A percentile compares a stretch with the other conserved stretches of the same genome.
Conservation (phyloP, 1,284 basidiomycete species). For the Afroboletus lepidellus region DNA sequence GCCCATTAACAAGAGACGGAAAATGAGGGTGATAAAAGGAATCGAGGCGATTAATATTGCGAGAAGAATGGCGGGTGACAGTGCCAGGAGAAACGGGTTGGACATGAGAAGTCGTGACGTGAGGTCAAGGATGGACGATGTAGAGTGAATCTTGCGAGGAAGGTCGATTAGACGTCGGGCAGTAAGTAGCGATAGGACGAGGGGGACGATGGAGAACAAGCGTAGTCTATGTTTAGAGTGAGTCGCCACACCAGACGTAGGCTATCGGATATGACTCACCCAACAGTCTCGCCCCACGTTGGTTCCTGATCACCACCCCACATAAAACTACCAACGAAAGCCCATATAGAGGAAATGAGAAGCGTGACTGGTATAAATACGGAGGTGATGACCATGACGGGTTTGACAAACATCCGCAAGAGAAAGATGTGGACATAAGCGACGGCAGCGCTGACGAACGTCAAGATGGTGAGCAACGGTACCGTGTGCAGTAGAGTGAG, state of each 20-base stretch:
- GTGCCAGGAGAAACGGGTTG: slow-evolving; percentile 79
- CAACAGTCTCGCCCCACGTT: slow-evolving; percentile 80
- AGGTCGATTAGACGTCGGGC: slow-evolving; percentile 69
- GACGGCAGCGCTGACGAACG: slow-evolving; percentile 66
- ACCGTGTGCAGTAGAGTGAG: slow-evolving; percentile 79
- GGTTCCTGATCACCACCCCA: slow-evolving; percentile 68
- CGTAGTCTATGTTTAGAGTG: slow-evolving; percentile 50
- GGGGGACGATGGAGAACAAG: slow-evolving; percentile 74
- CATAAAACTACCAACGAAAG: slow-evolving; percentile 88
- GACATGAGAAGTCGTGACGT: slow-evolving; percentile 74
- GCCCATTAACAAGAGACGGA: slow-evolving; percentile 77
- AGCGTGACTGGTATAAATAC: slow-evolving; percentile 80
- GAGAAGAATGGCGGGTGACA: slow-evolving; percentile 79
- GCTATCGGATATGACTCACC: slow-evolving; percentile 46
- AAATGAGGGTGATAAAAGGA: slow-evolving; percentile 84
- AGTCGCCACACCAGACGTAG: background rate
- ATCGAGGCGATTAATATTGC: slow-evolving; percentile 71
- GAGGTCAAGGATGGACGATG: slow-evolving; percentile 77
- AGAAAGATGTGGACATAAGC: slow-evolving; percentile 79
- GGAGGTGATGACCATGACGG: slow-evolving; percentile 78
- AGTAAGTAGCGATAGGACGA: slow-evolving; percentile 68
- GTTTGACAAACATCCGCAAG: slow-evolving; percentile 75
- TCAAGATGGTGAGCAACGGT: slow-evolving; percentile 79
- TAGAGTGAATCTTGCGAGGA: slow-evolving; percentile 64
- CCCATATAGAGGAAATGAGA: slow-evolving; percentile 82